phyloP scores from a whole-genome alignment of 208 protist genomes.

The Crithidia sp. region DNA sequence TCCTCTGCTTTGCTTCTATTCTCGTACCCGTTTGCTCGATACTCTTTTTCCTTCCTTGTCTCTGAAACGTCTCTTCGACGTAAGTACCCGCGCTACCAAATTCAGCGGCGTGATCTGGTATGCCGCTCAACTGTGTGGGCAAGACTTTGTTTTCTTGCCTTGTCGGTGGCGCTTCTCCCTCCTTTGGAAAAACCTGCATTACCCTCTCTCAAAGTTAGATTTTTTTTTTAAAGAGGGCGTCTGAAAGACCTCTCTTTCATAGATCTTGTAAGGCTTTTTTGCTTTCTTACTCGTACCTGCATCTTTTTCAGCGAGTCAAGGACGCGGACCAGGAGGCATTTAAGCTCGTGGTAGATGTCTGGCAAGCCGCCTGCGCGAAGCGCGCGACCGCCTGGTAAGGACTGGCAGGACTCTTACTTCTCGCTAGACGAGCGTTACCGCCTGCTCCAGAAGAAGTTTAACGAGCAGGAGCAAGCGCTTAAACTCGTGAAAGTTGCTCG shows the following conservation, averaged over 20 bases:
- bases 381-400: conserved; percentile 49
- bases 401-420: conserved; percentile 89
- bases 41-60: not conserved
- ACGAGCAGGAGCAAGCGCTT: conserved; percentile 79
- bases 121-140: no score
- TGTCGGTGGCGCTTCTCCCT: not conserved
- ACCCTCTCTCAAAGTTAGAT: no score
- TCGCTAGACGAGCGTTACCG: conserved; percentile 81
- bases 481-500: conserved; percentile 74
- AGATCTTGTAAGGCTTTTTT: no score
- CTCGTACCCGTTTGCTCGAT: no score
- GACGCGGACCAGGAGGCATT: not conserved
- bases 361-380: conserved; percentile 5
- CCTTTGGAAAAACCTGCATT: not conserved
- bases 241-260: no score
- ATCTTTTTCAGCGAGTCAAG: no score
- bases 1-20: not conserved
- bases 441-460: conserved; percentile 69
- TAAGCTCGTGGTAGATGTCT: conserved; percentile 8
- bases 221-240: no score
- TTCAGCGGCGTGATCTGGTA: no score
- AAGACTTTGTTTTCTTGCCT: not conserved
- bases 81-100: no score
- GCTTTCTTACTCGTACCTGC: no score
- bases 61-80: no score